Evolutionary conservation across 2,329 filamentous ascomycete species (phyloP), one percentile per base, ranked within the genome.

Genomic region (Xylaria sp.): DNA sequence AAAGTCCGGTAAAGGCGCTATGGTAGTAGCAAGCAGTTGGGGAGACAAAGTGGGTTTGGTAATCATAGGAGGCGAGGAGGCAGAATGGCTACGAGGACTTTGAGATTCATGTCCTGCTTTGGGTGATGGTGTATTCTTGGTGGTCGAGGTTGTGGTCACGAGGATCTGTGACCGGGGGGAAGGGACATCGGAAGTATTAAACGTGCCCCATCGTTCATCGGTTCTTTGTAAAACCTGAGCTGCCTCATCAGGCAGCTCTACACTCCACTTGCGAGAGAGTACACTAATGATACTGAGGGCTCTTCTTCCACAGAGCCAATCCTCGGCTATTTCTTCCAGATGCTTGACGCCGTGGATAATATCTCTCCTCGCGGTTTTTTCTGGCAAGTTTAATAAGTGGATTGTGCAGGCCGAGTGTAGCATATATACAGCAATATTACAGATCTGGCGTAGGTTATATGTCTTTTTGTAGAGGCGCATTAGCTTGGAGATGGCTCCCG

Each of bases 391-490:
- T 44, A 99, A 89, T 23, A 99, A 84, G 76, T 98, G 96, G 48
- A 98, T 97, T 0, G 94, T 98, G 78, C 94, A 97, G 37, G 96
- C 94, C 4, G 94, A 96, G 79, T 98, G 95, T 0, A 92, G 87
- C 81, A 98, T 98, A 80, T 99, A 99, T 0, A 98, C 94, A 2
- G 92, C 94, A 75, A 98, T 94, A 77, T 98, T 98, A 82, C 93
- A 97, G 41, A 99, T 97, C 78, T 98, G 95, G 4, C 94, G 90
- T 13, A 98, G 83, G 10, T 95, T 94, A 80, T 97, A 97, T 0
- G 91, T 91, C 74, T 95, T 93, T 80, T 97, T 98, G 82, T 98
- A 99, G 1, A 98, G 83, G 0, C 96, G 90, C 82, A 98, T 91
- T n/a, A 98, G 84, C 77, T 98, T 98, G 0, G 94, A 98, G 65